Evolutionary conservation across 495 filamentous ascomycete genomes (phyloP), one percentile per base, ranked within the genome.

Genomic region (Extremus antarcticus): DNA sequence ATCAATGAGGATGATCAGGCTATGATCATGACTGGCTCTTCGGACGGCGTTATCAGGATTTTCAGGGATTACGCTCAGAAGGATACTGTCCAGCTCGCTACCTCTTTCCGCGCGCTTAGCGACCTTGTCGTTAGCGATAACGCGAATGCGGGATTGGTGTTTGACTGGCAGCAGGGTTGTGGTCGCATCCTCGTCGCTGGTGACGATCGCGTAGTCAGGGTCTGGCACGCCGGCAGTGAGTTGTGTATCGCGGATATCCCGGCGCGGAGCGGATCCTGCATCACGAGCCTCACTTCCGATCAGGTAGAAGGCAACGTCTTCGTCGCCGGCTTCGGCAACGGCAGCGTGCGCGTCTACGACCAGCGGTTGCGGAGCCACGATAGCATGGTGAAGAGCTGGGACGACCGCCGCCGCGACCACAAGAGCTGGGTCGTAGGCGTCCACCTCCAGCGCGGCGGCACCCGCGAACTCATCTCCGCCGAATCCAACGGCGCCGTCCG

Each of bases 1-100:
- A 92, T 99, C 70, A 99, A 99, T 61, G 92, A 99, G 66, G 92
- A 99, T 62, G 92, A 99, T 63, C 88, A 92, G 65, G 90, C 94
- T 8, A 77, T 95, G 25, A 70, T 98, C 43, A 88, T 97, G 82
- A 95, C 88, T 7, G 92, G 91, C 3, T 91, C 88, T 10, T 94
- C 88, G 1, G 92, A 99, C 63, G 92, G 92, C 38, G 85, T 97
- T 3, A 78, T 99, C 56, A 85, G 90, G 60, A 81, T 97, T n/a
- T 97, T 91, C 68, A 80, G 88, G 51, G 87, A 94, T 63, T 97
- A 97, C 62, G 83, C 88, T 61, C 80, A 77, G 25, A 71, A 80
- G 21, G 76, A 75, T 53, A 75, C 79, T 9, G 81, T 90, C 46
- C 87, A 95, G 70, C 77, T 99, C n/a, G 88, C 94, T 1, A 86